Percentiles rank a stretch among this genome's conserved stretches.
Evolutionary conservation across 352 stramenopile genomes (phyloP).

Genomic region (Globisporangium middletonii): DNA sequence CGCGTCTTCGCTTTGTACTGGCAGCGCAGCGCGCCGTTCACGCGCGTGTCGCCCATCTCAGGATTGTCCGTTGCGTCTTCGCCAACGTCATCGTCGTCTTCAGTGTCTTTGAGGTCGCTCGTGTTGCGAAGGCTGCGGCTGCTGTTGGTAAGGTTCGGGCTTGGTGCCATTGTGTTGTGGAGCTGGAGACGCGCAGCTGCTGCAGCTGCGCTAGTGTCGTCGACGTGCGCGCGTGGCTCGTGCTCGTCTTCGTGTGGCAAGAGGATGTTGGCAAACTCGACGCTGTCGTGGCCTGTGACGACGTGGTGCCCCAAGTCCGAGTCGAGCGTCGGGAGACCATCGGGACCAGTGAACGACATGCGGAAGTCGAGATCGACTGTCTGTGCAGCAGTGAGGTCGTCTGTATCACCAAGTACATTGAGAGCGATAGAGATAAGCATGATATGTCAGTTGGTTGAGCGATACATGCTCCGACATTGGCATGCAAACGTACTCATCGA

Average conservation of each 20-base stretch:
- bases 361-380: constrained; percentile 70
- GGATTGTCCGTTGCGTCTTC: constrained; percentile 14
- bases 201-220: too few species aligned
- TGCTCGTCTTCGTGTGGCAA: constrained; percentile 54
- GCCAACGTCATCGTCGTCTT: constrained; percentile 13
- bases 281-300: constrained; percentile 34
- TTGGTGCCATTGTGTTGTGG: background rate
- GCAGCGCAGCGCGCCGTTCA: constrained; percentile 40
- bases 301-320: constrained; percentile 29
- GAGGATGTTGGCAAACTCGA: constrained; percentile 67
- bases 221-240: background rate
- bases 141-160: background rate
- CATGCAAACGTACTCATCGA: constrained; percentile 31
- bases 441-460: background rate
- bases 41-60: constrained; percentile 14
- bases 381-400: constrained; percentile 46
- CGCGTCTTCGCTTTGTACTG: constrained; percentile 73
- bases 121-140: background rate
- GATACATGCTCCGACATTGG: background rate
- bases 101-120: constrained; percentile 5
- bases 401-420: constrained; percentile 14
- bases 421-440: too few species aligned
- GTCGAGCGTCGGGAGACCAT: constrained; percentile 60
- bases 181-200: background rate
- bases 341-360: constrained; percentile 51